Conservation (phyloP, 345 rosid species). For the Eucalyptus regnans region DNA sequence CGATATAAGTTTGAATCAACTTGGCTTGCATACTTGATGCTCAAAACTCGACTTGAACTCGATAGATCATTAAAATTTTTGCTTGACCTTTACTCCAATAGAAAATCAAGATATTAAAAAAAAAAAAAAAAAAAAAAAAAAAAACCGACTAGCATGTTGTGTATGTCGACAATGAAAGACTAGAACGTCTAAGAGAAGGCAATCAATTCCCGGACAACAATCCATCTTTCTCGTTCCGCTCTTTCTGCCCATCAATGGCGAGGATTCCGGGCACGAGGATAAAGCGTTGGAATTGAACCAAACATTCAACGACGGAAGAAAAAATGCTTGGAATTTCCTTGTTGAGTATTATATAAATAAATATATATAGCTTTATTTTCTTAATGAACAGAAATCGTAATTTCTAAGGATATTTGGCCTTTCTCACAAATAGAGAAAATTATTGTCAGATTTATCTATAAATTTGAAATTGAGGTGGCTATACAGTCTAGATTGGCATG, state of each 20-base stretch:
- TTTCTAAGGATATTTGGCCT: neutral
- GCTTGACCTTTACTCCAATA: neutral
- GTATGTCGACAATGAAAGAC: neutral
- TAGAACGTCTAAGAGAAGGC: neutral
- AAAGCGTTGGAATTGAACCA: neutral
- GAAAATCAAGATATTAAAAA: neutral
- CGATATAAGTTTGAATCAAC: neutral
- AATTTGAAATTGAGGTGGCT: neutral
- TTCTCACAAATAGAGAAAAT: neutral
- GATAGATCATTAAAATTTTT: neutral
- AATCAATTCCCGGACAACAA: neutral
- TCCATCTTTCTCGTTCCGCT: neutral
- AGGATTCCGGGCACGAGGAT: neutral
- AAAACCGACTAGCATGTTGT: neutral
- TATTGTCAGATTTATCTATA: no score
- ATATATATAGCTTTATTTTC: neutral
- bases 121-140: neutral
- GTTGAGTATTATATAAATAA: no score
- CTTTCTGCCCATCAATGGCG: neutral
- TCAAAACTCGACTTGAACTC: neutral
- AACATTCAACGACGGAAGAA: neutral
- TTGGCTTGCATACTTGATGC: neutral
- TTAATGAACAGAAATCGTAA: neutral
- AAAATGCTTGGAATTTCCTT: neutral
- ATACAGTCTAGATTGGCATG: neutral